Conservation (phyloP, 495 filamentous ascomycete species). For the Lichenothelia convexa region DNA sequence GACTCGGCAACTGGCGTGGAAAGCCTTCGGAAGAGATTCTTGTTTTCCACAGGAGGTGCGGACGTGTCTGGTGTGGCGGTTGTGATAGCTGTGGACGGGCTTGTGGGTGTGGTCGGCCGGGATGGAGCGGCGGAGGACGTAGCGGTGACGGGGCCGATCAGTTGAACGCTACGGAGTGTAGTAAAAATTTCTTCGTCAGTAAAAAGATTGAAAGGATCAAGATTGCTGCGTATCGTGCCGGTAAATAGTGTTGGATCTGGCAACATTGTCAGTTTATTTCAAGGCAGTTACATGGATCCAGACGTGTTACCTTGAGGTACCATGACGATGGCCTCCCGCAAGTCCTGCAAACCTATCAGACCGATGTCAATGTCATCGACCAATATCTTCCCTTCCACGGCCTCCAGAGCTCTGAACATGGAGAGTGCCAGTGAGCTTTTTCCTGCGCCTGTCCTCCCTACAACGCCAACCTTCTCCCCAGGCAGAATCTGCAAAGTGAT, state of each 20-base stretch:
- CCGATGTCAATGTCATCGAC: conserved; percentile 85
- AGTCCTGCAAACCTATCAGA: conserved; percentile 71
- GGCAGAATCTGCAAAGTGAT: conserved; percentile 75
- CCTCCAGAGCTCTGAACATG: conserved; percentile 92
- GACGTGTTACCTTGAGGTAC: conserved; percentile 56
- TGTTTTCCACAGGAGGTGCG: conserved; percentile 39
- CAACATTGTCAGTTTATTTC: not conserved
- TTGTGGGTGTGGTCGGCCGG: not conserved
- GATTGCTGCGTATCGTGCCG: conserved; percentile 84
- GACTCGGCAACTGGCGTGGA: conserved; percentile 75
- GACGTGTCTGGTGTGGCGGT: conserved; percentile 12
- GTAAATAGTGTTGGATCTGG: conserved; percentile 86
- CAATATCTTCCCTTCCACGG: conserved; percentile 72
- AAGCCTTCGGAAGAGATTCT: conserved; percentile 86
- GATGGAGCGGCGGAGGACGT: conserved; percentile 22
- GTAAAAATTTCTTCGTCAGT: conserved; percentile 83
- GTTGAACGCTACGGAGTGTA: conserved; percentile 73
- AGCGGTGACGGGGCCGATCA: conserved; percentile 46
- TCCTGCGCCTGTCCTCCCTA: conserved; percentile 88
- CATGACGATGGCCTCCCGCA: conserved; percentile 88
- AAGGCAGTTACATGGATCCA: not conserved
- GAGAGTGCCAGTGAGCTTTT: conserved; percentile 93
- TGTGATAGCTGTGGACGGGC: not conserved
- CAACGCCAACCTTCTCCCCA: conserved; percentile 87
- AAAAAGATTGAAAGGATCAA: conserved; percentile 85